These are phyloP conservation scores for Nemania diffusa DNA, from an alignment of 2,329 filamentous ascomycete genomes.

Conservation along the genomic window DNA sequence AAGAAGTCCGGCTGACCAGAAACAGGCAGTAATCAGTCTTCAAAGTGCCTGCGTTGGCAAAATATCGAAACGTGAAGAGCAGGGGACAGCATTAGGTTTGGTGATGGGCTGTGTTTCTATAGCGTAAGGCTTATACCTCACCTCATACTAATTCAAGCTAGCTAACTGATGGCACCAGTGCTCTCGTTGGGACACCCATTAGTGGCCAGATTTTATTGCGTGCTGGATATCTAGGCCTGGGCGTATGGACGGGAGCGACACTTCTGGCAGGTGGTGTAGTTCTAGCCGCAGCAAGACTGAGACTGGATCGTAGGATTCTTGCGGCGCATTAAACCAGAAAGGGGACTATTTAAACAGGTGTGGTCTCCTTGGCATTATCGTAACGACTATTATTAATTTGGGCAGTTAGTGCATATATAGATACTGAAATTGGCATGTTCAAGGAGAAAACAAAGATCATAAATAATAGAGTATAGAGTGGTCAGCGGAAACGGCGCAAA, in stretches of 20 bases:
- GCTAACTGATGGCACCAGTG: slow-evolving; percentile 40
- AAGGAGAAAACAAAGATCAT: no score
- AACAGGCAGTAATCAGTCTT: slow-evolving; percentile 57
- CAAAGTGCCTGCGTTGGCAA: slow-evolving; percentile 58
- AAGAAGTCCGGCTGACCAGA: slow-evolving; percentile 5
- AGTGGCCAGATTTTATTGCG: slow-evolving; percentile 52
- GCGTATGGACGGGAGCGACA: slow-evolving; percentile 51
- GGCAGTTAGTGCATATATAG: no score
- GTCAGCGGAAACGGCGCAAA: no score
- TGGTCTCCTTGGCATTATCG: background rate
- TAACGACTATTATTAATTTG: no score
- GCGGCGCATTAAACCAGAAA: slow-evolving; percentile 23
- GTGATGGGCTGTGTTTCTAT: slow-evolving; percentile 55
- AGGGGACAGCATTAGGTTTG: slow-evolving; percentile 56
- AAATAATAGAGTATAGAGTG: no score
- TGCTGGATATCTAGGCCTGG: slow-evolving; percentile 55
- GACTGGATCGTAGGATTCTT: slow-evolving; percentile 28
- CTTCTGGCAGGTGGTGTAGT: slow-evolving; percentile 48
- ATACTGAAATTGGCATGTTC: no score
- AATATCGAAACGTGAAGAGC: slow-evolving; percentile 51
- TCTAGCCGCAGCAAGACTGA: slow-evolving; percentile 30
- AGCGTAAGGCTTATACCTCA: slow-evolving; percentile 49
- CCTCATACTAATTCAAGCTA: background rate
- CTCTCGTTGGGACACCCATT: slow-evolving; percentile 55
- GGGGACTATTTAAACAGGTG: background rate